Percentiles rank a stretch among this genome's conserved stretches.
phyloP scores from a whole-genome alignment of 2,329 filamentous ascomycete species.

The Arachnopeziza araneosa region DNA sequence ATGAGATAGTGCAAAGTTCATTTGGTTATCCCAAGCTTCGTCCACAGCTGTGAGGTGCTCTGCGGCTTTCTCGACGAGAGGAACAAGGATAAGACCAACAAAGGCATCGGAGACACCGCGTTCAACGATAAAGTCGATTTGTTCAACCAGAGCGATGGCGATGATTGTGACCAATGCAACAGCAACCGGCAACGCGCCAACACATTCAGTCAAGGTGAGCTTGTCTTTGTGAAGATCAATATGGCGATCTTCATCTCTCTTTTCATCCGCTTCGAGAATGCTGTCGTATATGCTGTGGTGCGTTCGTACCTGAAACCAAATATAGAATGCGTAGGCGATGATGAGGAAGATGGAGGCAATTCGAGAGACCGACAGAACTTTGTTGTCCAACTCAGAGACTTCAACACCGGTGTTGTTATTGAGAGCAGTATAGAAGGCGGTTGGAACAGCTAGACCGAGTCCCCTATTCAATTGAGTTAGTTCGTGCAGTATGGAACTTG shows the following conservation, averaged over 20 bases:
- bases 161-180: slow-evolving; percentile 67
- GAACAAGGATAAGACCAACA: slow-evolving; percentile 69
- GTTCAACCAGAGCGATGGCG: slow-evolving; percentile 65
- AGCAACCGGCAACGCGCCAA: slow-evolving; percentile 58
- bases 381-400: slow-evolving; percentile 39
- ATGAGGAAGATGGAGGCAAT: slow-evolving; percentile 66
- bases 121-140: slow-evolving; percentile 60
- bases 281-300: slow-evolving; percentile 74
- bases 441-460: slow-evolving; percentile 39
- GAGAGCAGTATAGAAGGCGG: slow-evolving; percentile 46
- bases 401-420: slow-evolving; percentile 29
- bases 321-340: slow-evolving; percentile 59
- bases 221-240: slow-evolving; percentile 57
- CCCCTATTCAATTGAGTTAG: slow-evolving; percentile 32
- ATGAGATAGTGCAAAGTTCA: slow-evolving; percentile 80
- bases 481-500: slow-evolving; percentile 7
- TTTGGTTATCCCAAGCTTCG: slow-evolving; percentile 77
- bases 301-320: slow-evolving; percentile 70
- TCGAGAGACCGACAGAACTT: slow-evolving; percentile 62
- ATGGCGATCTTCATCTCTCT: slow-evolving; percentile 57
- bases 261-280: slow-evolving; percentile 66
- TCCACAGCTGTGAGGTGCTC: slow-evolving; percentile 81
- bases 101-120: slow-evolving; percentile 51
- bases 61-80: slow-evolving; percentile 79
- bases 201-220: slow-evolving; percentile 68